phyloP scores from a whole-genome alignment of 2,329 filamentous ascomycete species.

The Colletotrichum gloeosporioides region DNA sequence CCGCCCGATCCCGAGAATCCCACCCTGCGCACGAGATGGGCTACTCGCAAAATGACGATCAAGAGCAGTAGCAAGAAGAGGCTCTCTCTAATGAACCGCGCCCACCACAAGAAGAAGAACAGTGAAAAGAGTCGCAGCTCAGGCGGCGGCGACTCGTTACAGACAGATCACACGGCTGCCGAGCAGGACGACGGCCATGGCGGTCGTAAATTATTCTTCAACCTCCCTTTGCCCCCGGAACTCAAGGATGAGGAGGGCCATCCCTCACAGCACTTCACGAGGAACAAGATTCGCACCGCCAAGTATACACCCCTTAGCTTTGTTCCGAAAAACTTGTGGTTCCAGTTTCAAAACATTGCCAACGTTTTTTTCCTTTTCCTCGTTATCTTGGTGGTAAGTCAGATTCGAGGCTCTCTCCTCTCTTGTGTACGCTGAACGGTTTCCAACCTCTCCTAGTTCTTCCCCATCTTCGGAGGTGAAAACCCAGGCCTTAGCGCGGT shows the following conservation, averaged over 20 bases:
- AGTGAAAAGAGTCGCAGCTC: constrained; percentile 74
- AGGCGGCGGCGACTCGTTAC: constrained; percentile 32
- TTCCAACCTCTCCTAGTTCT: constrained; percentile 67
- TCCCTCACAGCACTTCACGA: constrained; percentile 71
- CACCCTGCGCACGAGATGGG: constrained; percentile 89
- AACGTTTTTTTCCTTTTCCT: constrained; percentile 98
- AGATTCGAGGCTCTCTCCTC: background rate
- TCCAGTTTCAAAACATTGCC: constrained; percentile 98
- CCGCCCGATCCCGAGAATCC: constrained; percentile 39
- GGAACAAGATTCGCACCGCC: constrained; percentile 97
- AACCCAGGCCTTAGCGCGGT: constrained; percentile 91
- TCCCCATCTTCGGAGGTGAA: constrained; percentile 90
- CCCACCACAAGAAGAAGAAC: constrained; percentile 66
- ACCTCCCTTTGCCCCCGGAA: constrained; percentile 76
- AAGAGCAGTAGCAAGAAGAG: constrained; percentile 81
- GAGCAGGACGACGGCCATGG: constrained; percentile 46
- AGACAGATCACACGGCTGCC: constrained; percentile 22
- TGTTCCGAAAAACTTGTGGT: constrained; percentile 94
- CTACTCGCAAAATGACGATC: constrained; percentile 85
- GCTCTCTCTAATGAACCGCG: constrained; percentile 78
- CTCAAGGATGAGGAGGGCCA: constrained; percentile 82
- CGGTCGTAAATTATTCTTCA: constrained; percentile 79
- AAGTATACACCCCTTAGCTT: constrained; percentile 98
- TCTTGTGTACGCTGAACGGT: background rate
- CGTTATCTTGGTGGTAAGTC: constrained; percentile 88